Evolutionary conservation across 2,329 filamentous ascomycete genomes (phyloP).

Genomic region (Chaetomium olivaceum): DNA sequence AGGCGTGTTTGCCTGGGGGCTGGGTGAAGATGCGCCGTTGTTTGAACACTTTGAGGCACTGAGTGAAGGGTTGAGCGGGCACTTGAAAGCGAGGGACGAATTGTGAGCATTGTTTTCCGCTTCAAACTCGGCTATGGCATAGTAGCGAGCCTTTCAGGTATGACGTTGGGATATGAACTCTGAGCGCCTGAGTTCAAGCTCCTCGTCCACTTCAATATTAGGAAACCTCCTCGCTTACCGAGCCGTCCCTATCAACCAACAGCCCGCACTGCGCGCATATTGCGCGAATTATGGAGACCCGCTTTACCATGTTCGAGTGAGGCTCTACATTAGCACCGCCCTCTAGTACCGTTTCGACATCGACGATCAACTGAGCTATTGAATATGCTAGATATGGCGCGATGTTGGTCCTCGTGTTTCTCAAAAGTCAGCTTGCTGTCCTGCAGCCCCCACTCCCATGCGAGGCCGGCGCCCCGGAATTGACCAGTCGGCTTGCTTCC

Average conservation of each 20-base stretch:
- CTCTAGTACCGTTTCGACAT: neutral
- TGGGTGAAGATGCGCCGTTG: slow-evolving; percentile 64
- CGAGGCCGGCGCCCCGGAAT: neutral
- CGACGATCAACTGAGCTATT: neutral
- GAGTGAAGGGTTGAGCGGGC: slow-evolving; percentile 32
- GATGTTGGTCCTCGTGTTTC: neutral
- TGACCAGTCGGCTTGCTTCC: slow-evolving; percentile 14
- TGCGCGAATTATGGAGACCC: neutral
- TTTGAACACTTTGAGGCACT: slow-evolving; percentile 46
- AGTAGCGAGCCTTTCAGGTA: neutral
- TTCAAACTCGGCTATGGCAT: neutral
- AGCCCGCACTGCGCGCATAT: neutral
- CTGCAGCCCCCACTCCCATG: neutral
- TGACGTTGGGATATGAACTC: neutral
- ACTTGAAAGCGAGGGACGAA: slow-evolving; percentile 29
- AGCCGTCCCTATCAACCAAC: neutral
- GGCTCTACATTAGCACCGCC: neutral
- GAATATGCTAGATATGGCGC: neutral
- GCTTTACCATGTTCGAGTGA: neutral
- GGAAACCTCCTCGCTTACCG: neutral
- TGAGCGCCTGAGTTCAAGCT: neutral
- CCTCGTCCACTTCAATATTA: neutral
- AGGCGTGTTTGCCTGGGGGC: slow-evolving; percentile 73
- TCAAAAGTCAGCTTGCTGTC: neutral
- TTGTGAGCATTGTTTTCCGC: slow-evolving; percentile 21